Evolutionary conservation across 768 basidiomycete species (phyloP).

Genomic region (Grammothele lineata): DNA sequence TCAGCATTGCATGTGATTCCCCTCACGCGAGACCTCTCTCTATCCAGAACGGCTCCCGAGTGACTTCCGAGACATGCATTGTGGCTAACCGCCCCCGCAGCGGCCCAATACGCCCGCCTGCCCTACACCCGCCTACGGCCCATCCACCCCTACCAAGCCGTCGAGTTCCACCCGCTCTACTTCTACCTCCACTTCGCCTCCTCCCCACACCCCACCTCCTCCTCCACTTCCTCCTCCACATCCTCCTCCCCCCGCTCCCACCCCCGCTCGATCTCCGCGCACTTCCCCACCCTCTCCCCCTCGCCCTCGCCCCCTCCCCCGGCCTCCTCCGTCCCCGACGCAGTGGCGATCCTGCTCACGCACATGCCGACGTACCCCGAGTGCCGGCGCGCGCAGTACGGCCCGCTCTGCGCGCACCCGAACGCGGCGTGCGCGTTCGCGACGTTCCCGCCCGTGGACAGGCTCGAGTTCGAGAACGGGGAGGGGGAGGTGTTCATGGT

Average conservation of each 20-base stretch:
- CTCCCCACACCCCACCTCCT: background rate
- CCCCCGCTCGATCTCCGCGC: constrained; percentile 1
- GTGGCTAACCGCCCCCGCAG: constrained; percentile 2
- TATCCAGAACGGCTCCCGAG: no score
- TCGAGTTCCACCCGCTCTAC: constrained; percentile 22
- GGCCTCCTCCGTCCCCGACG: constrained; percentile 12
- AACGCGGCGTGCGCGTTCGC: constrained; percentile 25
- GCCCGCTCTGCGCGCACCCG: constrained; percentile 22
- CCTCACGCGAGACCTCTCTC: no score
- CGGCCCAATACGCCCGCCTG: constrained; percentile 9
- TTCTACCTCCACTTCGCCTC: constrained; percentile 23
- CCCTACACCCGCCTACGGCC: constrained; percentile 6
- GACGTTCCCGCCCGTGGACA: constrained; percentile 21
- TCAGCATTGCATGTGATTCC: no score
- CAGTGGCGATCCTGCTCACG: constrained; percentile 20
- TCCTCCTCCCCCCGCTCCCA: background rate
- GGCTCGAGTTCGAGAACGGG: constrained; percentile 18
- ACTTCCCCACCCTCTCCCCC: constrained; percentile 13
- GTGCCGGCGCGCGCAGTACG: constrained; percentile 19
- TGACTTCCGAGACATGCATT: no score
- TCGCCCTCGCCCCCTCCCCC: constrained; percentile 13
- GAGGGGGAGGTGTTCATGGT: constrained; percentile 15
- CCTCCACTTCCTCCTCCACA: background rate
- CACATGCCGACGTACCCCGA: constrained; percentile 24
- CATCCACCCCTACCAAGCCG: constrained; percentile 4